Evolutionary conservation across 345 rosid species (phyloP).

Genomic region (Gossypium ekmanianum): DNA sequence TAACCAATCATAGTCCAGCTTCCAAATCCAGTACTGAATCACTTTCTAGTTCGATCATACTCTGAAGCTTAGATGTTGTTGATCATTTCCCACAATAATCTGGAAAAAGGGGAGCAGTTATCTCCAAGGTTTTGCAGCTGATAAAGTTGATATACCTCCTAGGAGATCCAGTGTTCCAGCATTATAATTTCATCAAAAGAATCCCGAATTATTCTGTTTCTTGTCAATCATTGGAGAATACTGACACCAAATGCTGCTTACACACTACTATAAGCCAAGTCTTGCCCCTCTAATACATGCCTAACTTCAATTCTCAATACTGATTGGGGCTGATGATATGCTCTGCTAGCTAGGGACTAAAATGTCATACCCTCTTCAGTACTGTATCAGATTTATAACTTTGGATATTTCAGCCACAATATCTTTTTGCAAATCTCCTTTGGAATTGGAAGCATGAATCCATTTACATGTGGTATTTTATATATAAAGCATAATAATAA

Average conservation of each 20-base stretch:
- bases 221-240: neutral
- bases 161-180: neutral
- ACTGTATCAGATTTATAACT: neutral
- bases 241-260: neutral
- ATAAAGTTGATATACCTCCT: neutral
- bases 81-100: no score
- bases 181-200: neutral
- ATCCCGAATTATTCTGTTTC: neutral
- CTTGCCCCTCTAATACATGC: neutral
- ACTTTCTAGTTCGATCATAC: neutral
- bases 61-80: neutral
- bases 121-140: neutral
- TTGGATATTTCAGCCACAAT: neutral
- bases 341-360: neutral
- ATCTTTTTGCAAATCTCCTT: neutral
- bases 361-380: neutral
- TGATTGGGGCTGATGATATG: neutral
- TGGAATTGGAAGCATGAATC: neutral
- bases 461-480: no score
- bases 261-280: neutral
- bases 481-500: no score
- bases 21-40: neutral
- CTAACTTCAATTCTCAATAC: neutral
- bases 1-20: neutral
- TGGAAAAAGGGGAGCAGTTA: neutral